Evolutionary conservation across 305 asterid genomes (phyloP).

Genomic region (Ajuga reptans): DNA sequence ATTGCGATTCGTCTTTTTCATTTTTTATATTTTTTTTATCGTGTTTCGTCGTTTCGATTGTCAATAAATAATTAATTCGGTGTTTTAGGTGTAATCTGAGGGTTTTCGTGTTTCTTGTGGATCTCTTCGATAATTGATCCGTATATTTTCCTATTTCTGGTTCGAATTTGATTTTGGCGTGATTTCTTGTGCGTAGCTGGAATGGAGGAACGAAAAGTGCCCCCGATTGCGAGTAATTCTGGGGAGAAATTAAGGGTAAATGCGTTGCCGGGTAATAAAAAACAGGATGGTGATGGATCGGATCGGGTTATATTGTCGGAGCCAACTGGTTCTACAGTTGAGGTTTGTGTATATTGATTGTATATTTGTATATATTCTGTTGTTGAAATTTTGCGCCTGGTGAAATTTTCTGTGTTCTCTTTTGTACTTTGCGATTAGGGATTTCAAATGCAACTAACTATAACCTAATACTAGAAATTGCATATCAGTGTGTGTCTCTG

Average conservation of each 20-base stretch:
- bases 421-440: not conserved
- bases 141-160: not conserved
- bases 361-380: not conserved
- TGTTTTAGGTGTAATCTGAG: slow-evolving; percentile 20
- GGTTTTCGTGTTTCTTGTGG: not conserved
- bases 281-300: slow-evolving; percentile 46
- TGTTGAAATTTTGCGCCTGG: not conserved
- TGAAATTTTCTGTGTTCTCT: not conserved
- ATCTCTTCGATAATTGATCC: slow-evolving; percentile 8
- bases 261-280: slow-evolving; percentile 38
- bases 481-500: not conserved
- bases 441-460: slow-evolving; percentile 15
- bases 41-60: slow-evolving; percentile 13
- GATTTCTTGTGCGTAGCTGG: slow-evolving; percentile 6
- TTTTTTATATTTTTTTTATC: slow-evolving; percentile 6
- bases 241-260: slow-evolving; percentile 26
- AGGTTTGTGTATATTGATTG: slow-evolving; percentile 33
- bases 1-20: slow-evolving; percentile 19
- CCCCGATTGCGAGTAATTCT: slow-evolving; percentile 16
- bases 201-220: slow-evolving; percentile 22
- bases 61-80: slow-evolving; percentile 3
- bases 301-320: slow-evolving; percentile 52
- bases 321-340: slow-evolving; percentile 63
- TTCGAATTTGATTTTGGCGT: slow-evolving; percentile 9
- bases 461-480: not conserved